These are phyloP conservation scores for Lactifluus hygrophoroides DNA, from an alignment of 768 basidiomycete species.

Conservation along the genomic window DNA sequence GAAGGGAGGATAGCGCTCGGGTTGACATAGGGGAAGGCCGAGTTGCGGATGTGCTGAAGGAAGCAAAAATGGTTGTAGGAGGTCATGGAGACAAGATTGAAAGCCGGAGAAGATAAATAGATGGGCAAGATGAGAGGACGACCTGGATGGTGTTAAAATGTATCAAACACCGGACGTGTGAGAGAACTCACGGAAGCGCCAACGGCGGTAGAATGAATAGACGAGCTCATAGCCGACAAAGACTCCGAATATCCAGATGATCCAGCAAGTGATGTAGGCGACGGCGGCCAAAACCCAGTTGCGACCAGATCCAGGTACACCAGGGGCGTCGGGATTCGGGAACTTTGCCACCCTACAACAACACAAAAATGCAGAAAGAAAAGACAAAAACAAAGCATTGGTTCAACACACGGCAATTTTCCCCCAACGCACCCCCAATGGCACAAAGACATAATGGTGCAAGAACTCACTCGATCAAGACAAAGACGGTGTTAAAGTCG, in stretches of 20 bases:
- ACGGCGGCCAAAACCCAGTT: conserved; percentile 79
- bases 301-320: conserved; percentile 60
- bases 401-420: no score
- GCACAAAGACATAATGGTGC: not conserved
- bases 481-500: conserved; percentile 83
- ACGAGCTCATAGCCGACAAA: conserved; percentile 70
- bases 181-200: conserved; percentile 66
- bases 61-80: conserved; percentile 83
- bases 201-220: conserved; percentile 65
- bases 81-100: conserved; percentile 63
- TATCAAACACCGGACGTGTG: not conserved
- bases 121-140: conserved; percentile 78
- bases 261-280: conserved; percentile 79
- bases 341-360: conserved; percentile 56
- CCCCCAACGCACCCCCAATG: no score
- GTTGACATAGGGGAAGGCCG: conserved; percentile 49
- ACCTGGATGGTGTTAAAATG: conserved; percentile 37
- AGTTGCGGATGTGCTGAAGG: conserved; percentile 66
- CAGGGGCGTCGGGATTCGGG: conserved; percentile 61
- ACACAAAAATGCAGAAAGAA: not conserved
- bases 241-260: conserved; percentile 62
- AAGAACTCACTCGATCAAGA: conserved; percentile 67
- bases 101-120: conserved; percentile 73
- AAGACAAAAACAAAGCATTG: not conserved
- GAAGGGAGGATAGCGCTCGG: conserved; percentile 28